phyloP scores from a whole-genome alignment of 2,329 filamentous ascomycete species.

The Daldinia eschscholtzii region DNA sequence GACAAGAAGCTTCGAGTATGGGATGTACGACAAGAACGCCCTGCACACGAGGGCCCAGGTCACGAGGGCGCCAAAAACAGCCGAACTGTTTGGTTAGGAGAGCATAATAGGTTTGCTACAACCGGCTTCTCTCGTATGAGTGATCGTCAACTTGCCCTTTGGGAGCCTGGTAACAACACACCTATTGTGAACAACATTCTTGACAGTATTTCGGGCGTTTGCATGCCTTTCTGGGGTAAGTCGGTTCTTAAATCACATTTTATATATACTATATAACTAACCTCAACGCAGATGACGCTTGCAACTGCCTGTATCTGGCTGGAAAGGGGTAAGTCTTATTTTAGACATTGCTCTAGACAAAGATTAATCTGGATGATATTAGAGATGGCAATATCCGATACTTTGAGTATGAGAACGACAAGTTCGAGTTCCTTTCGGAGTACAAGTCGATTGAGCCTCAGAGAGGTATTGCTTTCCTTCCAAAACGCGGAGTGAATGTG shows the following conservation, averaged over 20 bases:
- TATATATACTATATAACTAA: slow-evolving; percentile 41
- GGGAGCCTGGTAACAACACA: slow-evolving; percentile 88
- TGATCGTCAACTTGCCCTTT: slow-evolving; percentile 93
- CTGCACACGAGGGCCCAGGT: slow-evolving; percentile 85
- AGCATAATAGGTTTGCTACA: slow-evolving; percentile 94
- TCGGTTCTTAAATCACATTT: slow-evolving; percentile 11
- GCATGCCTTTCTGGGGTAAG: slow-evolving; percentile 97
- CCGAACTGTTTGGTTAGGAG: slow-evolving; percentile 95
- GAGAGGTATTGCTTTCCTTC: slow-evolving; percentile 92
- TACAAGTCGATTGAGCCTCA: slow-evolving; percentile 98
- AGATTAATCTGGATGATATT: slow-evolving; percentile 42
- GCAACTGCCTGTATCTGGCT: slow-evolving; percentile 93
- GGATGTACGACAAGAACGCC: slow-evolving; percentile 94
- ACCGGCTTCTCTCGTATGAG: slow-evolving; percentile 99
- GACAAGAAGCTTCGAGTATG: slow-evolving; percentile 99
- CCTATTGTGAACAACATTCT: slow-evolving; percentile 92
- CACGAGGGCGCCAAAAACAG: slow-evolving; percentile 98
- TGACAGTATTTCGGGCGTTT: slow-evolving; percentile 96
- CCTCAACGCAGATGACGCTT: slow-evolving; percentile 77
- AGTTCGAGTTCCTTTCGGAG: slow-evolving; percentile 96
- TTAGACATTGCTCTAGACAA: slow-evolving; percentile 28
- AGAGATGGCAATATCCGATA: slow-evolving; percentile 99
- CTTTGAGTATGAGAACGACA: slow-evolving; percentile 98
- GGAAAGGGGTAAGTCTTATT: slow-evolving; percentile 83
- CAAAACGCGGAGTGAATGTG: slow-evolving; percentile 93